Evolutionary conservation across 805 yeast species (phyloP).

Genomic region (Metschnikowia amazonensis): DNA sequence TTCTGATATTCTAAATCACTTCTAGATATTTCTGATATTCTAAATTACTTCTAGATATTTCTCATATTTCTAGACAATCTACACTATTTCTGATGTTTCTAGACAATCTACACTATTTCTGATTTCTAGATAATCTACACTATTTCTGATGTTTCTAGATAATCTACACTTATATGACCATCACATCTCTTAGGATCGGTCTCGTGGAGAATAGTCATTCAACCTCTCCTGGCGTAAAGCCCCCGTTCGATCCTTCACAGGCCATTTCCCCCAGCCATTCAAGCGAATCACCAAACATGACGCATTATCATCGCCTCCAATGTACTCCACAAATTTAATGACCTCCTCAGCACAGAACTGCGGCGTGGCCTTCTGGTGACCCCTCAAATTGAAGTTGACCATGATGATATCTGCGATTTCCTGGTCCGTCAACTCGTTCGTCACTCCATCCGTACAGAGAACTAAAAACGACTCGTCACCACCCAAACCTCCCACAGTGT

Average conservation of each 20-base stretch:
- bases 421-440: constrained; percentile 78
- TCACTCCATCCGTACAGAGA: constrained; percentile 82
- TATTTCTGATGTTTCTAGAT: no score
- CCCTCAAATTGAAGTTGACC: constrained; percentile 58
- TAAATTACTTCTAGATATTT: no score
- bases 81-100: no score
- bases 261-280: constrained; percentile 95
- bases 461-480: constrained; percentile 88
- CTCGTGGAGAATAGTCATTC: constrained; percentile 40
- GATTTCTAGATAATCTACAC: no score
- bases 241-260: constrained; percentile 78
- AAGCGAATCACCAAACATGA: constrained; percentile 79
- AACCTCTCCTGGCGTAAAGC: constrained; percentile 68
- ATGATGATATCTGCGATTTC: constrained; percentile 85
- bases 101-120: no score
- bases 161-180: no score
- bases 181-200: constrained; percentile 6
- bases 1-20: no score
- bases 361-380: constrained; percentile 73
- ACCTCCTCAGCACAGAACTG: constrained; percentile 84
- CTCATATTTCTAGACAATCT: no score
- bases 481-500: constrained; percentile 50
- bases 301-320: constrained; percentile 96
- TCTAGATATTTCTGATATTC: no score
- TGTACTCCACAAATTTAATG: constrained; percentile 73